A percentile compares a stretch with the other conserved stretches of the same genome.
phyloP scores from a whole-genome alignment of 768 basidiomycete species.

The Trametes punicea region DNA sequence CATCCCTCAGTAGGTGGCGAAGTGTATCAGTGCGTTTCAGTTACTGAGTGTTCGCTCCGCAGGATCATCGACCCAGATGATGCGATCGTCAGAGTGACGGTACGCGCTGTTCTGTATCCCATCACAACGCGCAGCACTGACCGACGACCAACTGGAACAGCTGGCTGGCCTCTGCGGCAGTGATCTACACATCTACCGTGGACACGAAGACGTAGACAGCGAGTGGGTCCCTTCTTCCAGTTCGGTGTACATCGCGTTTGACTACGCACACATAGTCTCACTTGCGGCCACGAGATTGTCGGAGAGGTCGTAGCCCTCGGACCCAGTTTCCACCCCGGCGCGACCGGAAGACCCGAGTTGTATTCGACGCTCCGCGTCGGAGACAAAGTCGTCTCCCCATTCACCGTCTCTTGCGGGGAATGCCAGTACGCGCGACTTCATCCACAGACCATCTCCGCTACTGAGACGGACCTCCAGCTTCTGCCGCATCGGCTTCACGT shows the following conservation, averaged over 20 bases:
- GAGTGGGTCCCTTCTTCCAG: slow-evolving; percentile 40
- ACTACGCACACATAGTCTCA: slow-evolving; percentile 41
- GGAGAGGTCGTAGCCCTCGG: slow-evolving; percentile 71
- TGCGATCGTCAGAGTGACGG: slow-evolving; percentile 73
- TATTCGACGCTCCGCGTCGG: slow-evolving; percentile 66
- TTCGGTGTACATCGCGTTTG: neutral
- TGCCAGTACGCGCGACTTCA: slow-evolving; percentile 61
- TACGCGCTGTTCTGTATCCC: too few relatives aligned
- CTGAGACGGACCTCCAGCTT: slow-evolving; percentile 39
- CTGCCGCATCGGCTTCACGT: slow-evolving; percentile 72
- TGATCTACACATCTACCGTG: slow-evolving; percentile 74
- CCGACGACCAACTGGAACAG: too few relatives aligned
- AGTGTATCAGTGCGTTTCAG: neutral
- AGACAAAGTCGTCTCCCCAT: slow-evolving; percentile 77
- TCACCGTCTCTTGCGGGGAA: slow-evolving; percentile 80
- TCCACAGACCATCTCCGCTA: neutral
- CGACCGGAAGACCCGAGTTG: slow-evolving; percentile 51
- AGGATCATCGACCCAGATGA: slow-evolving; percentile 75
- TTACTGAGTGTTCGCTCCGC: neutral
- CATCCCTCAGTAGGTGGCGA: slow-evolving; percentile 44
- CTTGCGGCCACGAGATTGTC: slow-evolving; percentile 75
- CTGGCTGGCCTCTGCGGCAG: slow-evolving; percentile 69
- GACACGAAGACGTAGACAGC: slow-evolving; percentile 49
- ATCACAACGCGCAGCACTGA: too few relatives aligned
- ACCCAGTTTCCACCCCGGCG: slow-evolving; percentile 44